Conservation (phyloP, 2,329 filamentous ascomycete species). For the Colletotrichum tanaceti region DNA sequence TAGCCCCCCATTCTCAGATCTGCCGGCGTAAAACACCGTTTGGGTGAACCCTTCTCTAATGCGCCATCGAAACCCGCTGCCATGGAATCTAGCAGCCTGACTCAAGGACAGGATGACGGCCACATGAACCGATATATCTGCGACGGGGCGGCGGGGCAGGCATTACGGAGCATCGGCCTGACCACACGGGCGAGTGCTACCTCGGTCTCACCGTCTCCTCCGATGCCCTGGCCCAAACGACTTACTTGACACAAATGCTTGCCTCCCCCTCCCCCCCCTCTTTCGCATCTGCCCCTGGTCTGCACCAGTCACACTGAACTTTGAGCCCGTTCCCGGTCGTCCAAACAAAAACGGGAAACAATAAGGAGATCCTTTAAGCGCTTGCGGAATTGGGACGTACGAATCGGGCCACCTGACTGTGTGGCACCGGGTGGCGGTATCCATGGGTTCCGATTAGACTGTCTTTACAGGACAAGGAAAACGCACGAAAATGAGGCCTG, state of each 20-base stretch:
- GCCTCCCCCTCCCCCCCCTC: constrained; percentile 31
- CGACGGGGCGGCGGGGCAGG: constrained; percentile 14
- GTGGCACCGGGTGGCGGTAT: no score
- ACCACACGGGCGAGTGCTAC: constrained; percentile 21
- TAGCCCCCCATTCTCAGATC: no score
- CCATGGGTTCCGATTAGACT: not conserved
- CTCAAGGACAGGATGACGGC: not conserved
- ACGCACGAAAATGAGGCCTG: no score
- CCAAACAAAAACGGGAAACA: not conserved
- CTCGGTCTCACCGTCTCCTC: constrained; percentile 17
- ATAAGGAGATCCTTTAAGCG: not conserved
- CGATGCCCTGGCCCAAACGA: not conserved
- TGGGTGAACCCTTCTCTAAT: no score
- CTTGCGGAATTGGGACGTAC: no score
- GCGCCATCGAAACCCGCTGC: not conserved
- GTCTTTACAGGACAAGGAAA: not conserved
- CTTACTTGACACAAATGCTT: constrained; percentile 31
- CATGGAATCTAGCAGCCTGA: not conserved
- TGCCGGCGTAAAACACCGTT: not conserved
- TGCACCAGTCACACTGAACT: not conserved
- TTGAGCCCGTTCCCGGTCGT: not conserved
- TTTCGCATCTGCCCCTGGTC: constrained; percentile 16
- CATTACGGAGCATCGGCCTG: constrained; percentile 27
- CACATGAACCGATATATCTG: constrained; percentile 26
- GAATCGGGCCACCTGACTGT: not conserved